These are phyloP conservation scores for Phialocephala sp. DNA, from an alignment of 2,329 filamentous ascomycete species.

Conservation along the genomic window DNA sequence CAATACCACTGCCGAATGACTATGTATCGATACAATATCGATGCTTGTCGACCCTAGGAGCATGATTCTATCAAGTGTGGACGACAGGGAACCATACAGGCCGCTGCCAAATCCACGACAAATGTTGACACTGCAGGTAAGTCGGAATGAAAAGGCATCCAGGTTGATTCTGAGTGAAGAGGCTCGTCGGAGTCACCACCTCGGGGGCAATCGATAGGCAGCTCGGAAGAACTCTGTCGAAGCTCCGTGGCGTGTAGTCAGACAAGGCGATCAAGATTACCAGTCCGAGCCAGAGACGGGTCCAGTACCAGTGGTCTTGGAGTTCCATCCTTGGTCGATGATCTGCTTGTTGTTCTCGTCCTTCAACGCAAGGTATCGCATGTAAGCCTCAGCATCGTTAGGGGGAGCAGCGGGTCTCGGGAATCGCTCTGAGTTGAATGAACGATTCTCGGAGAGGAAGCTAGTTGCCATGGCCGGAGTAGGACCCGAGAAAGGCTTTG, in stretches of 20 bases:
- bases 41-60: not conserved
- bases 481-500: conserved; percentile 9
- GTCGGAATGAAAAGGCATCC: not conserved
- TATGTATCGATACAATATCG: conserved; percentile 6
- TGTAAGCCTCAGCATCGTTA: conserved; percentile 34
- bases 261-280: not conserved
- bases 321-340: conserved; percentile 30
- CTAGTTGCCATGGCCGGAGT: conserved; percentile 16
- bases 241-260: not conserved
- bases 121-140: not conserved
- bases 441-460: conserved; percentile 33
- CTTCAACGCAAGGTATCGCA: conserved; percentile 36
- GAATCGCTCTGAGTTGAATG: conserved; percentile 22
- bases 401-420: conserved; percentile 14
- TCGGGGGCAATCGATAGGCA: not conserved
- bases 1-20: conserved; percentile 5
- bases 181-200: not conserved
- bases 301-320: conserved; percentile 29
- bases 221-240: not conserved
- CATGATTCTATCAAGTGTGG: not conserved
- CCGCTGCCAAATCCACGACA: not conserved
- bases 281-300: conserved; percentile 25
- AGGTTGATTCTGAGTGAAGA: not conserved
- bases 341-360: conserved; percentile 30
- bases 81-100: not conserved